Percentiles rank a stretch among this genome's conserved stretches.
Conservation (phyloP, 805 yeast species). For the Hanseniaspora mollemarum region DNA sequence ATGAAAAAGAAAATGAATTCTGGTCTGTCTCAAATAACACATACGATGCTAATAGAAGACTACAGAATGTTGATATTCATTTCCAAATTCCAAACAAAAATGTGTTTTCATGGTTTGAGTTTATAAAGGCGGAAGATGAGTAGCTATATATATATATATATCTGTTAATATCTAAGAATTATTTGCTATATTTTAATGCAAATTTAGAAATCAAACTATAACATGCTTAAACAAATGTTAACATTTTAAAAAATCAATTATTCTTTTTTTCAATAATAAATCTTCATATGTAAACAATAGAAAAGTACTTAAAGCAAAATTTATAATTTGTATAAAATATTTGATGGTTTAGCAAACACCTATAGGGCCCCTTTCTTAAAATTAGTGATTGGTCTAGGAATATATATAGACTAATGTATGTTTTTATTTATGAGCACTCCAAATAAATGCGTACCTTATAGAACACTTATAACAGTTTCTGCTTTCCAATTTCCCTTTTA, state of each 20-base stretch:
- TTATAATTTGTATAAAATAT: too few relatives aligned
- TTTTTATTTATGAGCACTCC: too few relatives aligned
- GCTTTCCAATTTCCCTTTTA: constrained; percentile 29
- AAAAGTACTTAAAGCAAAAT: too few relatives aligned
- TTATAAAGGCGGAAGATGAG: not conserved
- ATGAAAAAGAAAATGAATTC: not conserved
- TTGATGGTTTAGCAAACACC: too few relatives aligned
- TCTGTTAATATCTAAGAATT: not conserved
- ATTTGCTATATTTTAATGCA: not conserved
- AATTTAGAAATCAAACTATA: not conserved
- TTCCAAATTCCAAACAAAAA: constrained; percentile 10
- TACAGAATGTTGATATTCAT: constrained; percentile 7
- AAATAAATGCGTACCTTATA: not conserved
- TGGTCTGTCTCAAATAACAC: constrained; percentile 5
- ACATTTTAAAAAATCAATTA: too few relatives aligned
- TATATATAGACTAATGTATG: too few relatives aligned
- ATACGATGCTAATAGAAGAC: constrained; percentile 14
- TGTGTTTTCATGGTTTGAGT: constrained; percentile 5
- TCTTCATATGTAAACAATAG: too few relatives aligned
- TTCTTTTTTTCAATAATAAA: too few relatives aligned
- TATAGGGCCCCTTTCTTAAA: too few relatives aligned
- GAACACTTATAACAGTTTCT: constrained; percentile 25
- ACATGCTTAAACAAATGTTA: too few relatives aligned
- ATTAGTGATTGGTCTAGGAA: too few relatives aligned
- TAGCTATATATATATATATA: too few relatives aligned